These are phyloP conservation scores for Tylopilus subfusipes DNA, from an alignment of 768 basidiomycete species.

Conservation along the genomic window DNA sequence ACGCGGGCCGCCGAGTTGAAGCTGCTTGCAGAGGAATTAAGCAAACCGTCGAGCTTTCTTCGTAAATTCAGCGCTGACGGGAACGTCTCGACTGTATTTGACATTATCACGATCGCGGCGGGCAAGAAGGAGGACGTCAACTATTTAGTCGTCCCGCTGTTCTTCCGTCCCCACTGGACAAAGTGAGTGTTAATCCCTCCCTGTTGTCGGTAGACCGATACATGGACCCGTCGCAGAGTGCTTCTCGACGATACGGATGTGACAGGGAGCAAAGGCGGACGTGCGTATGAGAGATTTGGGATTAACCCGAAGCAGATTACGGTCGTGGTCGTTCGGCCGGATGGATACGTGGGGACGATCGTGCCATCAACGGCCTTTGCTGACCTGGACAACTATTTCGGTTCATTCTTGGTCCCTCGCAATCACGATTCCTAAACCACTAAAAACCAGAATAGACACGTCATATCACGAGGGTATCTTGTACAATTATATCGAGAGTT, in stretches of 20 bases:
- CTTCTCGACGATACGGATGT: constrained; percentile 36
- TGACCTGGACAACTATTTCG: constrained; percentile 49
- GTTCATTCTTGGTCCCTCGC: constrained; percentile 37
- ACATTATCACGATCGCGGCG: constrained; percentile 24
- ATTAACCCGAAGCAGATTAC: constrained; percentile 28
- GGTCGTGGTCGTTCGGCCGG: constrained; percentile 38
- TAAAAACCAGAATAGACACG: not conserved
- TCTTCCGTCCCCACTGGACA: constrained; percentile 41
- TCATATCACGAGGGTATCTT: constrained; percentile 15
- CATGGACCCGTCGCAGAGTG: constrained; percentile 23
- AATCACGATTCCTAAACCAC: not conserved
- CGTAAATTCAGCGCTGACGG: constrained; percentile 25
- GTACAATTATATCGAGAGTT: constrained; percentile 18
- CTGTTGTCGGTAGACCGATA: not conserved
- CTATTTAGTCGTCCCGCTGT: constrained; percentile 33
- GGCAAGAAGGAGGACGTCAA: constrained; percentile 34
- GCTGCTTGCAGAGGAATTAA: constrained; percentile 27
- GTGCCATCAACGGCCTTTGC: constrained; percentile 23
- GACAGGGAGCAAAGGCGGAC: constrained; percentile 30
- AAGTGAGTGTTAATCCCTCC: constrained; percentile 30
- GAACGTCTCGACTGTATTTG: constrained; percentile 30
- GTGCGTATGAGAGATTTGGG: constrained; percentile 35
- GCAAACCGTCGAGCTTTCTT: constrained; percentile 25
- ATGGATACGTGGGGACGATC: constrained; percentile 39
- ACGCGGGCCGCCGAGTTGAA: constrained; percentile 20